These are phyloP conservation scores for Chaetomium tenue DNA, from an alignment of 495 filamentous ascomycete genomes.

Conservation along the genomic window DNA sequence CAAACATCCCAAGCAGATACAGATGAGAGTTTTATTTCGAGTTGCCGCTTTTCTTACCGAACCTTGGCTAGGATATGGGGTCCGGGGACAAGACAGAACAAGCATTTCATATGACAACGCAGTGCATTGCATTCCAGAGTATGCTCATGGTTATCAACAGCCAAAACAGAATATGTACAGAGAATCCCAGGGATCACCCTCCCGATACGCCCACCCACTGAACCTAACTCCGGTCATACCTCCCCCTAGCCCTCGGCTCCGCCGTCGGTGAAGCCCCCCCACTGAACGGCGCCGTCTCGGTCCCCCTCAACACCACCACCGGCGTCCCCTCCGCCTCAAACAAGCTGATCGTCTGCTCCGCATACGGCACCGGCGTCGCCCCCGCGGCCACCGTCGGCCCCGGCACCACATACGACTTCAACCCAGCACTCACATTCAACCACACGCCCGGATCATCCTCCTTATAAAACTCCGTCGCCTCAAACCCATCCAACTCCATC, in stretches of 20 bases:
- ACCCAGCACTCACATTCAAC: slow-evolving; percentile 45
- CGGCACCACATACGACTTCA: slow-evolving; percentile 52
- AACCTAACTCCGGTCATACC: background rate
- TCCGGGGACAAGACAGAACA: too few relatives aligned
- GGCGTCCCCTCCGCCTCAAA: slow-evolving; percentile 28
- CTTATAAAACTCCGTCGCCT: slow-evolving; percentile 37
- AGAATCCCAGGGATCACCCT: background rate
- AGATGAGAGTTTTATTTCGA: too few relatives aligned
- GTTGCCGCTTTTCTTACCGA: too few relatives aligned
- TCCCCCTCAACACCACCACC: slow-evolving; percentile 27
- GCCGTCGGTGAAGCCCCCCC: slow-evolving; percentile 11
- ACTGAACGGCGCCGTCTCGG: slow-evolving; percentile 24
- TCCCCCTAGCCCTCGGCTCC: slow-evolving; percentile 5
- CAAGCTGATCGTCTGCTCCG: slow-evolving; percentile 17
- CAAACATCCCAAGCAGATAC: too few relatives aligned
- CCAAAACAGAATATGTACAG: background rate
- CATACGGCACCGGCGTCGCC: slow-evolving; percentile 32
- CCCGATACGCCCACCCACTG: background rate
- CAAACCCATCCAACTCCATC: slow-evolving; percentile 38
- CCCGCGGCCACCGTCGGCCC: slow-evolving; percentile 48
- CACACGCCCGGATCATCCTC: slow-evolving; percentile 38
- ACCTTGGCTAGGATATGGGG: too few relatives aligned
- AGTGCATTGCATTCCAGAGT: too few relatives aligned
- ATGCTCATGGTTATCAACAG: too few relatives aligned
- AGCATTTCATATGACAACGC: too few relatives aligned